phyloP scores from a whole-genome alignment of 1,284 basidiomycete genomes.

The Taiwanofungus camphoratus region DNA sequence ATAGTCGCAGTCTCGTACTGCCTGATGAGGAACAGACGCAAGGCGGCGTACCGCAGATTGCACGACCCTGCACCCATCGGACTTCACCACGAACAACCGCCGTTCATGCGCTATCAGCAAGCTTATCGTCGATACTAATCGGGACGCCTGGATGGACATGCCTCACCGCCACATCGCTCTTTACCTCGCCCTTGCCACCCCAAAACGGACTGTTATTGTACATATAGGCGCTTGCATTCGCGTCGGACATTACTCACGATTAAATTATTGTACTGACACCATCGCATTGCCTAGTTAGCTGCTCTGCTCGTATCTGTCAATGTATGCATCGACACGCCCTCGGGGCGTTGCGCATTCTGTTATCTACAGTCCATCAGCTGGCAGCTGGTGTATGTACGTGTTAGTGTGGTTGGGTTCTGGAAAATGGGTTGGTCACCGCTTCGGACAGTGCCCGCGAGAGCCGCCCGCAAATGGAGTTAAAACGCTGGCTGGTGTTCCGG shows the following conservation, averaged over 20 bases:
- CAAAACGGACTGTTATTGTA: neutral
- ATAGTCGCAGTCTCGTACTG: slow-evolving; percentile 17
- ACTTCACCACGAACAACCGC: slow-evolving; percentile 15
- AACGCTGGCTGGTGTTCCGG: too few species aligned
- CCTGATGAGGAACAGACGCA: slow-evolving; percentile 28
- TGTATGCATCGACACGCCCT: too few species aligned
- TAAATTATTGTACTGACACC: slow-evolving; percentile 11
- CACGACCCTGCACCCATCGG: slow-evolving; percentile 27
- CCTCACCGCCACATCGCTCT: slow-evolving; percentile 3
- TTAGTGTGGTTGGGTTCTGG: too few species aligned
- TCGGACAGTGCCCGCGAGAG: too few species aligned
- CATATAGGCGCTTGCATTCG: neutral
- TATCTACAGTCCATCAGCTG: too few species aligned
- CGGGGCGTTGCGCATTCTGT: too few species aligned
- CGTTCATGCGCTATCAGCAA: slow-evolving; percentile 28
- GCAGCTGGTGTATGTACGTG: too few species aligned
- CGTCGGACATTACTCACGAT: neutral
- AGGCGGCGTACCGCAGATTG: slow-evolving; percentile 29
- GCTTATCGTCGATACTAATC: slow-evolving; percentile 24
- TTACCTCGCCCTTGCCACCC: too few species aligned
- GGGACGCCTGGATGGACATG: neutral
- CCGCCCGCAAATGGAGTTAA: too few species aligned
- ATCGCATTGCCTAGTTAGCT: neutral
- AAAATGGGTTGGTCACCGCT: too few species aligned
- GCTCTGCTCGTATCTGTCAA: neutral